Base-by-base conservation (phyloP, 2,329 filamentous ascomycete species). In the Meredithiella fracta region DNA sequence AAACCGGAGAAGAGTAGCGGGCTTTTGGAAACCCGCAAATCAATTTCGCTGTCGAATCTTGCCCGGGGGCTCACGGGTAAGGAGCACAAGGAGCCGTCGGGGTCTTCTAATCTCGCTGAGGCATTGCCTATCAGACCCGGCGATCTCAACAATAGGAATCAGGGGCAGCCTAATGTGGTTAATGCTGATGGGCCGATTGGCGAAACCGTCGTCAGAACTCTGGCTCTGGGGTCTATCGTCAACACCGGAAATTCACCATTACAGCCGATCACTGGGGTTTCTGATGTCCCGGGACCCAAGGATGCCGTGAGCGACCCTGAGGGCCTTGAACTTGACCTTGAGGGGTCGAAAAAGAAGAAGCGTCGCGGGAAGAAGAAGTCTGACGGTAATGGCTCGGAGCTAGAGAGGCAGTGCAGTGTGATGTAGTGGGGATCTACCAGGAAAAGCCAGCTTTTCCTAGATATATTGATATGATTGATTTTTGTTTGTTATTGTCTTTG, bases 11-110 rank as follows among this genome's bases (percentile, higher is more conserved):
- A 14, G 14, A 54, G 17, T n/a, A 42, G 56, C 11, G 22, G 26
- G 2, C 38, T 44, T 14, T 54, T 54, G 0, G 57, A 59, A 15
- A 59, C 34, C 15, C 53, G 57, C 50, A 59, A 59, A 53, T 56
- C 53, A 29, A 59, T 59, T 20, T 59, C 57, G 1, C 51, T 59
- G 34, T 56, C 54, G 1, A 59, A 59, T 42, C 25, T 59, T 5
- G 51, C 57, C 2, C 54, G 57, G 11, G 47, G 54, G 26, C 23
- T 56, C 31, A 54, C 47, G 6, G 50, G 42, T 5, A 59, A 59
- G 40, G 57, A 59, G 15, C 34, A 26, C 23, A 51, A 37, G 9
- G 57, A 58, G n/a, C 20, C 44, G 44, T 8, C 8, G 15, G 20
- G 5, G 11, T 11, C 29, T 11, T 34, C 29, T 34, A 34, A 34